Evolutionary conservation across 1,284 basidiomycete genomes (phyloP), one percentile per base, ranked within the genome.

Genomic region (Papiliotrema flavescens): DNA sequence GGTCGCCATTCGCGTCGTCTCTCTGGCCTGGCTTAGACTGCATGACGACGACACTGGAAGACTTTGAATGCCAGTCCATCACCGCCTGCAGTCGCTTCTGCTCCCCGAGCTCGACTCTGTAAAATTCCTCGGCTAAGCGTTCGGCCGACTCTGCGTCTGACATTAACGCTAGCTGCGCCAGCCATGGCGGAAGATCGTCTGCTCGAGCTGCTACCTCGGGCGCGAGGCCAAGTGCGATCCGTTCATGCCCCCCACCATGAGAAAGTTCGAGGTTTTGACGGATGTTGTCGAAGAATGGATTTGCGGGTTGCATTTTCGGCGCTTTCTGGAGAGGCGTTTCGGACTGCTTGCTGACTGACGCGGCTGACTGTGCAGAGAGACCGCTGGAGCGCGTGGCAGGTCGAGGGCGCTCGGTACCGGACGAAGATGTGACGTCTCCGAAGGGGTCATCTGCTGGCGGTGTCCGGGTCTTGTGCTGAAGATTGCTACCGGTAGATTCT

Each of bases 231-330:
- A 96, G 81, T 6, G 90, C 83, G 47, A 91, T 90, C 49, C 88
- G 85, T 68, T 91, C 85, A 0, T 85, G 86, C 62, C 89, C 86
- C n/a, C 79, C 77, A 9, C 90, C 90, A 51, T 90, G 86, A 13
- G 85, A 84, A 35, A 96, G 83, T 78, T 98, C 95, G 17, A 87
- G 76, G 68, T 98, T 96, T 75, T 98, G 95, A 32, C 95, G 87
- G 65, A 98, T 90, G 66, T 90, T 88, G 77, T 98, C 93, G 64
- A 93, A 94, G 77, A 94, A 94, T 3, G 90, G 90, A 70, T 92
- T 93, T 49, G 80, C 84, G 2, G 85, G 83, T 49, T 77, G 71
- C 8, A 73, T 54, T 42, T 66, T 69, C 6, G 7, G 39, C 20
- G 17, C 39, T 7, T n/a, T 20, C 6, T 40, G 39, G 17, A 7